Conservation (phyloP, 2,329 filamentous ascomycete species). For the Nemania diffusa region DNA sequence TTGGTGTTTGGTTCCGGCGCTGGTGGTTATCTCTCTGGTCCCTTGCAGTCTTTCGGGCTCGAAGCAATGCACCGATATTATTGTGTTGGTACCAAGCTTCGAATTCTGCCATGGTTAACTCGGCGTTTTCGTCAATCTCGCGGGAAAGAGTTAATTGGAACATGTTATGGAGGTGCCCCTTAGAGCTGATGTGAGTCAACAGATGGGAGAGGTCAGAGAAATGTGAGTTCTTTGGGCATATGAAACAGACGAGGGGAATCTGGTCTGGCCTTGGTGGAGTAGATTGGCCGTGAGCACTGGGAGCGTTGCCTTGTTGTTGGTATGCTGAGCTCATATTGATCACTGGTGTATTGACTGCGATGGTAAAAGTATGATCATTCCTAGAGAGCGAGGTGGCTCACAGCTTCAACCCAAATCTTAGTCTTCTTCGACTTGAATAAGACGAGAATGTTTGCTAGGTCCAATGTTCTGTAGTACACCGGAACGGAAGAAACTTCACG, state of each 20-base stretch:
- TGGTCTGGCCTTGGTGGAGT: conserved; percentile 13
- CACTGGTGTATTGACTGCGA: background rate
- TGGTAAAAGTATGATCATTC: conserved; percentile 1
- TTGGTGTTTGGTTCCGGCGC: conserved; percentile 42
- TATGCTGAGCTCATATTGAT: conserved; percentile 30
- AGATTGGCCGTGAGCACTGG: conserved; percentile 5
- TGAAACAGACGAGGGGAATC: conserved; percentile 80
- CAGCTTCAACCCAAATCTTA: background rate
- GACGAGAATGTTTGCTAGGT: background rate
- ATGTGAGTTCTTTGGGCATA: conserved; percentile 80
- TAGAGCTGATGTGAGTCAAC: conserved; percentile 91
- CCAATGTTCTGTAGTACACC: background rate
- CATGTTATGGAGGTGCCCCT: conserved; percentile 86
- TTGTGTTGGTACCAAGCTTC: conserved; percentile 81
- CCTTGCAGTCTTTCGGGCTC: conserved; percentile 82
- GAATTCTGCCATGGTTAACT: conserved; percentile 71
- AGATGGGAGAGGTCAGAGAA: conserved; percentile 94
- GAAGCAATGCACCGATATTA: conserved; percentile 77
- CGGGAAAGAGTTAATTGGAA: conserved; percentile 83
- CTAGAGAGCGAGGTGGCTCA: conserved; percentile 2
- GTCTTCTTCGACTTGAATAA: background rate
- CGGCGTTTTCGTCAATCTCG: conserved; percentile 73
- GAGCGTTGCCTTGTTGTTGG: conserved; percentile 18
- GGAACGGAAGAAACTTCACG: background rate
- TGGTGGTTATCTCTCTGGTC: conserved; percentile 62